These are phyloP conservation scores for Talaromyces pinophilus DNA, from an alignment of 2,329 filamentous ascomycete genomes.

Conservation along the genomic window DNA sequence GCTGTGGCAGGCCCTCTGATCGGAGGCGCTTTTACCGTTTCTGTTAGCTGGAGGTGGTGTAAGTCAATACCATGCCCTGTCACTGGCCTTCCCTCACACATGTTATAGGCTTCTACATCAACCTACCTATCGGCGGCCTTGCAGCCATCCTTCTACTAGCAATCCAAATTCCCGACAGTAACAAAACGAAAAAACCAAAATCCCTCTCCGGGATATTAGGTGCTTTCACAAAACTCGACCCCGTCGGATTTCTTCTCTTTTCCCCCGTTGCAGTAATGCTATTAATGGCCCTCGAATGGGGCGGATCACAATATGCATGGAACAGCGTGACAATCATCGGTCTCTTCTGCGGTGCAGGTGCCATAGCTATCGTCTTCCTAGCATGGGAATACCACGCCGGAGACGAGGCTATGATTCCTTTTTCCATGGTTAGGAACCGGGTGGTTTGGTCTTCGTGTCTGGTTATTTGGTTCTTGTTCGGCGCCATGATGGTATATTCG, in stretches of 20 bases:
- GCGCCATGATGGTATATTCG: slow-evolving; percentile 25
- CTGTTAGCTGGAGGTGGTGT: slow-evolving; percentile 43
- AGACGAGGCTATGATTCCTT: slow-evolving; percentile 47
- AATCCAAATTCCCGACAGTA: slow-evolving; percentile 30
- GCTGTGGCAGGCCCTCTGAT: slow-evolving; percentile 39
- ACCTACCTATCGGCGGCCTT: slow-evolving; percentile 41
- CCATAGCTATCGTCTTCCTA: slow-evolving; percentile 41
- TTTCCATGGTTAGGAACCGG: slow-evolving; percentile 42
- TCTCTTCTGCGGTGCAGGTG: slow-evolving; percentile 46
- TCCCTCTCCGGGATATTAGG: background rate
- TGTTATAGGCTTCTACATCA: slow-evolving; percentile 41
- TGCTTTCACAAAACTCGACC: slow-evolving; percentile 42
- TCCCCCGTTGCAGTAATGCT: slow-evolving; percentile 45
- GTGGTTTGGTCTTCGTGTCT: slow-evolving; percentile 38
- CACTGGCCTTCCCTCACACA: background rate
- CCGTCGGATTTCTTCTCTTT: slow-evolving; percentile 42
- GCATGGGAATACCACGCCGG: slow-evolving; percentile 42
- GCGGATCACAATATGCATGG: slow-evolving; percentile 43
- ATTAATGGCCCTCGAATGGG: slow-evolving; percentile 52
- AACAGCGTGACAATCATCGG: slow-evolving; percentile 48
- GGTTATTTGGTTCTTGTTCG: slow-evolving; percentile 36
- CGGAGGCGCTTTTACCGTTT: slow-evolving; percentile 47
- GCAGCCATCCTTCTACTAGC: slow-evolving; percentile 36
- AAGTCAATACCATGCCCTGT: background rate
- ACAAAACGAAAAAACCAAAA: background rate